Base-by-base conservation (phyloP, 495 filamentous ascomycete genomes). In the Neurospora sp. region DNA sequence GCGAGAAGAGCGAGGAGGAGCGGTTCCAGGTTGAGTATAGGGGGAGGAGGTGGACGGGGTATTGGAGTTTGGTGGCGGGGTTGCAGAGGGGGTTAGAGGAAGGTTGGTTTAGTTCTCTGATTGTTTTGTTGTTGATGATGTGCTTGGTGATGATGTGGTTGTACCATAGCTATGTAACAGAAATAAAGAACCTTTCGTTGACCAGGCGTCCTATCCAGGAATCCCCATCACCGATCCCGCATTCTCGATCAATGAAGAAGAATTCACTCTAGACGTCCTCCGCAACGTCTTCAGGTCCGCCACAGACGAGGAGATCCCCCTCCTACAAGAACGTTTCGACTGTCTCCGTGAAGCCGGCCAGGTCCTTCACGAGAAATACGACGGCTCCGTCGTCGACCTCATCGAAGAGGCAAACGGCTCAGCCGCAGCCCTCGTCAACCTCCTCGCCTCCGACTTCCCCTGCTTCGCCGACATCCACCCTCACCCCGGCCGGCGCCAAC, bases 41-140 rank as follows among this genome's bases (percentile, higher is more conserved):
- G 27, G 94, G 90, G 38, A 90, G 89, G 82, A 88, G 81, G 71
- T 97, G 93, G 92, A 97, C 94, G 3, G 96, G 96, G 38, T 99
- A 99, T 78, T 97, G 93, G 92, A 97, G 94, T 79, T 83, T 99
- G 72, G 92, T 98, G 38, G 96, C 96, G 59, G 88, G 90, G 23
- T 79, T 99, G 78, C 91, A 92, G 79, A 86, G 96, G 77, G 96
- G 94, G 11, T 82, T 98, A 59, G 96, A 98, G 73, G 95, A 98
- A 86, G 92, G 93, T 91, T 77, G 75, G 84, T 82, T n/a, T n/a
- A n/a, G n/a, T n/a, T n/a, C n/a, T n/a, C n/a, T n/a, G n/a, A n/a
- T n/a, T n/a, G n/a, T n/a, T n/a, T n/a, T n/a, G n/a, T n/a, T n/a
- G n/a, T n/a, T n/a, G n/a, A n/a, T n/a, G n/a, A n/a, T n/a, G n/a